Evolutionary conservation across 306 rosid genomes (phyloP).

Genomic region (Citrullus mucosospermus): DNA sequence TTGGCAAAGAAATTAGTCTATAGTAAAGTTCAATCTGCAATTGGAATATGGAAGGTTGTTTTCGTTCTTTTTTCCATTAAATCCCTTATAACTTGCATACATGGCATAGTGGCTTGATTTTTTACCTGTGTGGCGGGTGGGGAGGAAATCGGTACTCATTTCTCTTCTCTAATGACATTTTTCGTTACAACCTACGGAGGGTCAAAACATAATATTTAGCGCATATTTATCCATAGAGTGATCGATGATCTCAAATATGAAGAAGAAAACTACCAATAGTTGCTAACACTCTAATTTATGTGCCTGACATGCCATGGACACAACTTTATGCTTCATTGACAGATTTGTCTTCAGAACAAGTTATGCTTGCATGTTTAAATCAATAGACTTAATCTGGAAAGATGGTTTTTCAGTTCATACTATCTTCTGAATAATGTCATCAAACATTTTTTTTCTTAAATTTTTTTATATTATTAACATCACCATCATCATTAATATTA

Average conservation of each 20-base stretch:
- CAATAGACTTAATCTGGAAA: neutral
- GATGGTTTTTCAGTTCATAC: neutral
- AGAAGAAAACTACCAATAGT: neutral
- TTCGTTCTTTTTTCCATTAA: neutral
- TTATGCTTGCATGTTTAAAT: neutral
- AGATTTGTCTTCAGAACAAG: neutral
- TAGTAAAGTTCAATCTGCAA: constrained; percentile 62
- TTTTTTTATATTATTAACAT: neutral
- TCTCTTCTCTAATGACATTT: neutral
- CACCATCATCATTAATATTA: no score
- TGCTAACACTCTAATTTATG: neutral
- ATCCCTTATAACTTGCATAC: neutral
- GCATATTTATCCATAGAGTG: neutral
- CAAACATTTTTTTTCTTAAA: neutral
- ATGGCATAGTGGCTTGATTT: neutral
- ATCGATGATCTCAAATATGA: neutral
- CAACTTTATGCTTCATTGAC: neutral
- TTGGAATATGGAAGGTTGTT: constrained; percentile 20
- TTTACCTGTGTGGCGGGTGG: neutral
- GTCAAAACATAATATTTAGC: neutral
- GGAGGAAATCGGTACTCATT: neutral
- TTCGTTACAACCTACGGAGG: neutral
- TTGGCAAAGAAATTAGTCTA: constrained; percentile 70
- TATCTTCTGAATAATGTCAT: neutral
- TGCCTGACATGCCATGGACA: neutral